phyloP scores from a whole-genome alignment of 768 basidiomycete genomes.

The Glaciozyma antarctica region DNA sequence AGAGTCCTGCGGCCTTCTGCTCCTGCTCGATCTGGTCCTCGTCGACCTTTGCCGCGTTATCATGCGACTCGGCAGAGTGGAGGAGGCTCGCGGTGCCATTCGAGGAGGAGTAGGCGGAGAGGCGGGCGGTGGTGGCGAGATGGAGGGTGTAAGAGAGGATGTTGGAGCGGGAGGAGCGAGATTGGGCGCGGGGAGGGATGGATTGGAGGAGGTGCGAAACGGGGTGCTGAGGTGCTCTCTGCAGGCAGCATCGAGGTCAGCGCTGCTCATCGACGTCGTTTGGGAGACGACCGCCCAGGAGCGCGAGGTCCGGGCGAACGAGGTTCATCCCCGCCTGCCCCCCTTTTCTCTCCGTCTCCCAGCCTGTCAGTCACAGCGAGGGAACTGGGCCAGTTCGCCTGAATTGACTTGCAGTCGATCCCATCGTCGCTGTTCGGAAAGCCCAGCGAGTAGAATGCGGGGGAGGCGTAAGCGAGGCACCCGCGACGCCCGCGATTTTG shows the following conservation, averaged over 20 bases:
- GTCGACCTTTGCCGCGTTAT: slow-evolving; percentile 3
- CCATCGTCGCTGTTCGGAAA: too few species aligned
- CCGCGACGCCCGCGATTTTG: too few species aligned
- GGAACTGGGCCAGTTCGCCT: too few species aligned
- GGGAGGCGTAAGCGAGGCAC: too few species aligned
- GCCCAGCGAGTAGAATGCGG: too few species aligned
- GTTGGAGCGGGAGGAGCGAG: slow-evolving; percentile 30
- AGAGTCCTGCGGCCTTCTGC: slow-evolving; percentile 25
- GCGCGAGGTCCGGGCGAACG: too few species aligned
- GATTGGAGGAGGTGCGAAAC: slow-evolving; percentile 25
- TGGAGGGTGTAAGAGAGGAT: slow-evolving; percentile 32
- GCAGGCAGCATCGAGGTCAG: background rate
- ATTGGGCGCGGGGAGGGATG: slow-evolving; percentile 29
- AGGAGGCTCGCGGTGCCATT: slow-evolving; percentile 18
- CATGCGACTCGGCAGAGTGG: slow-evolving; percentile 11
- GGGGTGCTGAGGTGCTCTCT: slow-evolving; percentile 32
- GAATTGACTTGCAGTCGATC: too few species aligned
- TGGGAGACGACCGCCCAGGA: too few species aligned
- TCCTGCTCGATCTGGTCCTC: slow-evolving; percentile 20
- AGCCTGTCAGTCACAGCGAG: too few species aligned
- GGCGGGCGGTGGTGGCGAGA: slow-evolving; percentile 25
- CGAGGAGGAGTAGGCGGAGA: slow-evolving; percentile 15
- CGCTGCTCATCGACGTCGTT: slow-evolving; percentile 18
- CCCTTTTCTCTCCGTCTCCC: too few species aligned
- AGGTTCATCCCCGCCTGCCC: too few species aligned